Percentiles rank a stretch among this genome's conserved stretches.
Evolutionary conservation across 257 asterid genomes (phyloP).

Genomic region (Solanum bulbocastanum): DNA sequence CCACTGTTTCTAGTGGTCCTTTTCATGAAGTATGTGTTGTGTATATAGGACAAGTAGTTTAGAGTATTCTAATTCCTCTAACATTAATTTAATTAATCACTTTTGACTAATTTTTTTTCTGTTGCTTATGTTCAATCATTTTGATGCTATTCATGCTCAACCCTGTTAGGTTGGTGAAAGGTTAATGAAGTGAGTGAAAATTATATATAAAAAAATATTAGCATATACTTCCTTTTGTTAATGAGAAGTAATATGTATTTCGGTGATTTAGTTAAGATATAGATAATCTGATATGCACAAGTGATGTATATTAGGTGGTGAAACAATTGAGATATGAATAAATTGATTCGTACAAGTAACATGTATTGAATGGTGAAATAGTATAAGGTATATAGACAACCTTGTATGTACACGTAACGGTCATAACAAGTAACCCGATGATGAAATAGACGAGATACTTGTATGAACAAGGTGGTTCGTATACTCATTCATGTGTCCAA

Average conservation of each 20-base stretch:
- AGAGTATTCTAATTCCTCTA: background rate
- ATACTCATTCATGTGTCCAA: background rate
- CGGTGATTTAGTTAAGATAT: no score
- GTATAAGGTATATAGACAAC: background rate
- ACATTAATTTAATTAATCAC: background rate
- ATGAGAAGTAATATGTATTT: background rate
- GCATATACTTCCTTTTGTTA: no score
- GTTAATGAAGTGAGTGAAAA: background rate
- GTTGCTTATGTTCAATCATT: background rate
- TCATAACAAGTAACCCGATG: background rate
- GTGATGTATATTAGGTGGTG: background rate
- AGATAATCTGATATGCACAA: background rate
- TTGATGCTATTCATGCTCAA: background rate
- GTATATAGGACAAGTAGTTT: background rate
- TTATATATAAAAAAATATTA: no score
- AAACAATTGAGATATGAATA: background rate
- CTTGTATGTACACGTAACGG: background rate
- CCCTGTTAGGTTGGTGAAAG: background rate
- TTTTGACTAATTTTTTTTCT: background rate
- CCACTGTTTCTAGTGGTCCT: slow-evolving; percentile 11
- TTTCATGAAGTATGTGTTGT: background rate
- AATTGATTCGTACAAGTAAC: background rate
- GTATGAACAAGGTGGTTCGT: background rate
- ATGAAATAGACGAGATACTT: background rate
- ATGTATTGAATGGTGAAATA: background rate